phyloP scores from a whole-genome alignment of 2,329 filamentous ascomycete species.

The Penicillium sp. region DNA sequence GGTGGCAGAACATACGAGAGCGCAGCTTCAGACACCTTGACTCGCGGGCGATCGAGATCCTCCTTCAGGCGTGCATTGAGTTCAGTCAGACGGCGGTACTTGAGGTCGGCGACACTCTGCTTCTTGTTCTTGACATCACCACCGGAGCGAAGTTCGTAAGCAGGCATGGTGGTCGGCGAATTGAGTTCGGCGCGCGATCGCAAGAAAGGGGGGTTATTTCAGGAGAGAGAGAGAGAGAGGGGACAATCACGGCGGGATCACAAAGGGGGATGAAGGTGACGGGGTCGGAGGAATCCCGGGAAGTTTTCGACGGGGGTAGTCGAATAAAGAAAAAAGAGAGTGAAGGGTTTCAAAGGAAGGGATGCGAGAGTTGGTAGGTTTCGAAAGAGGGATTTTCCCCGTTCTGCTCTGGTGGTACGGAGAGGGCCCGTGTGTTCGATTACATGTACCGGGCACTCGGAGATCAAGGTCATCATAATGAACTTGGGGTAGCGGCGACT shows the following conservation, averaged over 20 bases:
- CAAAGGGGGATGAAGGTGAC: conserved; percentile 1
- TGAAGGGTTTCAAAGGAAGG: conserved; percentile 14
- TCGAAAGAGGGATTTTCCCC: conserved; percentile 20
- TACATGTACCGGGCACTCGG: conserved; percentile 5
- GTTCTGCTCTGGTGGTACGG: conserved; percentile 3
- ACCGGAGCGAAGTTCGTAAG: conserved; percentile 65
- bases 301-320: conserved; percentile 9
- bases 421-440: conserved; percentile 8
- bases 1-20: conserved; percentile 62
- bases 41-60: conserved; percentile 90
- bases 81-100: conserved; percentile 92
- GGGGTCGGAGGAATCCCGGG: neutral
- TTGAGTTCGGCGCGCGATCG: conserved; percentile 12
- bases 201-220: conserved; percentile 16
- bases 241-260: neutral
- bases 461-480: conserved; percentile 2
- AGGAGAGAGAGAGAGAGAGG: neutral
- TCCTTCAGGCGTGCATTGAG: conserved; percentile 94
- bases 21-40: conserved; percentile 91
- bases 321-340: conserved; percentile 16
- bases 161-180: conserved; percentile 49
- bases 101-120: conserved; percentile 98
- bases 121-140: conserved; percentile 82
- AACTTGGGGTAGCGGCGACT: conserved; percentile 1
- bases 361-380: conserved; percentile 14